These are phyloP conservation scores for Ophiostoma sp. DNA, from an alignment of 2,329 filamentous ascomycete genomes.

Conservation along the genomic window DNA sequence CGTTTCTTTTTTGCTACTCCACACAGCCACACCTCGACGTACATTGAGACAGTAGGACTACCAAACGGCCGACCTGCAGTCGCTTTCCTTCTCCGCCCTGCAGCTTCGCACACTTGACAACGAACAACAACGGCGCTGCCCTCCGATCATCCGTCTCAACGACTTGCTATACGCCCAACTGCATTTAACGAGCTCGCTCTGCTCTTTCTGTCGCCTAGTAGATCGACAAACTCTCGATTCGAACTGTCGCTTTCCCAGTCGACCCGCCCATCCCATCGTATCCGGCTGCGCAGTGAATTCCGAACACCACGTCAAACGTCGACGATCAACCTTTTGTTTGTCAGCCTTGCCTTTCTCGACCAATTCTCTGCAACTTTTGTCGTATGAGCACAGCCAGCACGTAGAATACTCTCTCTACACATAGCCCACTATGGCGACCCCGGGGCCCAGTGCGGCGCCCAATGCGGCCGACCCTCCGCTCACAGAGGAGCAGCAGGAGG, in stretches of 20 bases:
- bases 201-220: background rate
- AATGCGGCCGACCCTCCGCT: slow-evolving; percentile 48
- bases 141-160: background rate
- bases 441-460: slow-evolving; percentile 54
- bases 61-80: background rate
- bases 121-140: background rate
- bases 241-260: no score
- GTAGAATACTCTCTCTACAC: background rate
- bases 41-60: background rate
- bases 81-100: background rate
- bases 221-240: no score
- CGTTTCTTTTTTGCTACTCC: background rate
- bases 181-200: background rate
- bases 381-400: background rate
- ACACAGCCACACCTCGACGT: background rate
- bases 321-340: background rate
- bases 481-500: slow-evolving; percentile 74
- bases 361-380: background rate
- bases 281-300: background rate
- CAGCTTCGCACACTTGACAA: background rate
- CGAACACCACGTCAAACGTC: background rate
- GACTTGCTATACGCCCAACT: no score
- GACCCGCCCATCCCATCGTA: background rate
- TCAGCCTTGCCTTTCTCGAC: background rate
- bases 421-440: slow-evolving; percentile 28